phyloP scores from a whole-genome alignment of 495 filamentous ascomycete genomes.

The Penicillium pancosmium region DNA sequence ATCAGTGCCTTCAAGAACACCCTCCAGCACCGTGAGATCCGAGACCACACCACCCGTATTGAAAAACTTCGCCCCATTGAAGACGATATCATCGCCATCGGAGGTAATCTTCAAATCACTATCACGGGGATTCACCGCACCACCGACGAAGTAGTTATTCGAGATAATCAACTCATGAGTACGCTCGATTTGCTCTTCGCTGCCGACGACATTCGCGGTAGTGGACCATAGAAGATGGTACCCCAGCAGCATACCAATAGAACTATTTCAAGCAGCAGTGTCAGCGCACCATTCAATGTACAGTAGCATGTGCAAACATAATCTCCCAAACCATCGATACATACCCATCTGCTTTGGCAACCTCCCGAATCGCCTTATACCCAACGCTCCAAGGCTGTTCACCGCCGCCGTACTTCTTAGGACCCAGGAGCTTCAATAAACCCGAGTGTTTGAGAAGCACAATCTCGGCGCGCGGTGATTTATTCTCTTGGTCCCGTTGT shows the following conservation, averaged over 20 bases:
- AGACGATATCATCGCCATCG: conserved; percentile 54
- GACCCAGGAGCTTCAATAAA: conserved; percentile 57
- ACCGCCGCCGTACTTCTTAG: conserved; percentile 58
- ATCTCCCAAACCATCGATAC: neutral
- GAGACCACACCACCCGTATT: conserved; percentile 64
- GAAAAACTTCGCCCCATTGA: conserved; percentile 63
- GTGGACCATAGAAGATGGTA: conserved; percentile 65
- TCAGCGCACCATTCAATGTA: neutral
- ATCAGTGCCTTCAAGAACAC: conserved; percentile 54
- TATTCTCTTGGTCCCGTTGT: conserved; percentile 56
- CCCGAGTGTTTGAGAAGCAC: conserved; percentile 58
- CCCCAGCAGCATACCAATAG: conserved; percentile 60
- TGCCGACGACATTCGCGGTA: conserved; percentile 58
- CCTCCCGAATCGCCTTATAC: conserved; percentile 59
- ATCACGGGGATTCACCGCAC: conserved; percentile 65
- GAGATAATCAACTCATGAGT: conserved; percentile 53
- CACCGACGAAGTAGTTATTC: conserved; percentile 64
- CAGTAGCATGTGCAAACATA: neutral
- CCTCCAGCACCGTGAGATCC: conserved; percentile 65
- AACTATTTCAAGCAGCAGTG: conserved; percentile 24
- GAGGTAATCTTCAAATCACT: conserved; percentile 56
- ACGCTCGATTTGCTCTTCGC: conserved; percentile 55
- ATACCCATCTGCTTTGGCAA: conserved; percentile 60
- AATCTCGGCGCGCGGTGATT: conserved; percentile 58
- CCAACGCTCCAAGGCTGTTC: conserved; percentile 58